phyloP scores from a whole-genome alignment of 2,329 filamentous ascomycete genomes.

The Rhynchosporium agropyri region DNA sequence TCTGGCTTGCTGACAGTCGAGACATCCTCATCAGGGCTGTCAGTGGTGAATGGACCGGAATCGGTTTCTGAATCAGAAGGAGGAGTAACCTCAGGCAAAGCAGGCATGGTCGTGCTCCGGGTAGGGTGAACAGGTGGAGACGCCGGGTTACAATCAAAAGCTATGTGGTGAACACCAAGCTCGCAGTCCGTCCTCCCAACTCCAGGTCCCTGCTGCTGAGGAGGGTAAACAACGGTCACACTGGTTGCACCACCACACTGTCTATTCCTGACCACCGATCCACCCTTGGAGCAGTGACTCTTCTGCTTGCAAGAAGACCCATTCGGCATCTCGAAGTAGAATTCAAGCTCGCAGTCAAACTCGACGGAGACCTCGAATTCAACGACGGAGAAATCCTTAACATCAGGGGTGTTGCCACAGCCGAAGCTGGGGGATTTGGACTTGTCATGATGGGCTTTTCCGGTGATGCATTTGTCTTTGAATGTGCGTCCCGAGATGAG shows the following conservation, averaged over 20 bases:
- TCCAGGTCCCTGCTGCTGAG: conserved; percentile 51
- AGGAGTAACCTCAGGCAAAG: conserved; percentile 27
- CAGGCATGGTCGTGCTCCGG: conserved; percentile 27
- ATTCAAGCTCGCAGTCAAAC: conserved; percentile 77
- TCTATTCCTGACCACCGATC: conserved; percentile 74
- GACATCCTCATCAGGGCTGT: too few species aligned
- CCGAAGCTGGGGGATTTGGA: conserved; percentile 59
- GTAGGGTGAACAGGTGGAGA: conserved; percentile 29
- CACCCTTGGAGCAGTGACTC: conserved; percentile 65
- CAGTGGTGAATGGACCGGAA: neutral
- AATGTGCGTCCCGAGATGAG: conserved; percentile 44
- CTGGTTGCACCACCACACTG: conserved; percentile 91
- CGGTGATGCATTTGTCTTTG: conserved; percentile 63
- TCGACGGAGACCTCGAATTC: conserved; percentile 73
- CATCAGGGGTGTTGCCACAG: conserved; percentile 50
- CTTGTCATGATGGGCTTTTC: conserved; percentile 50
- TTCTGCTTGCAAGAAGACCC: conserved; percentile 81
- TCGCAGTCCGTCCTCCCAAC: conserved; percentile 61
- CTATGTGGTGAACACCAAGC: conserved; percentile 73
- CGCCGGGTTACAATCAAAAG: conserved; percentile 67
- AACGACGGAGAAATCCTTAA: conserved; percentile 70
- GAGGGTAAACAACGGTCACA: conserved; percentile 70
- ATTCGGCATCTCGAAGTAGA: conserved; percentile 86
- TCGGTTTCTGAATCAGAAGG: conserved; percentile 15
- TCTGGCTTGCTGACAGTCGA: too few species aligned